Percentiles rank a stretch among this genome's conserved stretches.
These are phyloP conservation scores for Blastocladiella britannica DNA, from an alignment of 192 early-diverging fungal genomes.

Conservation along the genomic window DNA sequence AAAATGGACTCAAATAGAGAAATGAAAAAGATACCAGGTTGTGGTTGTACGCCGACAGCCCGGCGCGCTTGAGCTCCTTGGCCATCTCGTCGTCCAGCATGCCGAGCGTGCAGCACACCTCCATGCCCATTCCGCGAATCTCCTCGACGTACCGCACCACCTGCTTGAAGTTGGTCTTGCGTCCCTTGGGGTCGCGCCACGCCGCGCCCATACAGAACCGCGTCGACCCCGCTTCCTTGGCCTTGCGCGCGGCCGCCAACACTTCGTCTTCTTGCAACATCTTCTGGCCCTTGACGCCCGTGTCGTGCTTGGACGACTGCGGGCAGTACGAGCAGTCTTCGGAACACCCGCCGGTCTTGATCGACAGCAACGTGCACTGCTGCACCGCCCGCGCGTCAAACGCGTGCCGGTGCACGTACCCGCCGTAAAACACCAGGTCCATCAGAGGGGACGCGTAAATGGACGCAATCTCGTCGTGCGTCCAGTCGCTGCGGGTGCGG, in stretches of 20 bases:
- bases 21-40: conserved; percentile 50
- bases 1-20: background rate
- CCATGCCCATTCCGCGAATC: conserved; percentile 66
- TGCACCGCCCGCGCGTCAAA: conserved; percentile 50
- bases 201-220: conserved; percentile 80
- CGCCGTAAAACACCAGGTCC: conserved; percentile 52
- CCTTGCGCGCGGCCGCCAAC: conserved; percentile 41
- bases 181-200: conserved; percentile 56
- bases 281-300: conserved; percentile 42
- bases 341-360: conserved; percentile 66
- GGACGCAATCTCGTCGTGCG: conserved; percentile 40
- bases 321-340: conserved; percentile 72
- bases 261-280: conserved; percentile 48
- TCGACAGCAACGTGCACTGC: conserved; percentile 56
- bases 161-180: conserved; percentile 63
- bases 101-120: conserved; percentile 68
- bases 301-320: conserved; percentile 54
- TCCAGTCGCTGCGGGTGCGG: conserved; percentile 61
- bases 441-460: conserved; percentile 59
- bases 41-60: conserved; percentile 71
- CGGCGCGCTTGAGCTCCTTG: conserved; percentile 53
- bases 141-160: conserved; percentile 51
- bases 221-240: conserved; percentile 54
- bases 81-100: conserved; percentile 57
- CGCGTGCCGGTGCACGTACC: conserved; percentile 49